Evolutionary conservation across 2,329 filamentous ascomycete genomes (phyloP).

Genomic region (Myriangium duriaei): DNA sequence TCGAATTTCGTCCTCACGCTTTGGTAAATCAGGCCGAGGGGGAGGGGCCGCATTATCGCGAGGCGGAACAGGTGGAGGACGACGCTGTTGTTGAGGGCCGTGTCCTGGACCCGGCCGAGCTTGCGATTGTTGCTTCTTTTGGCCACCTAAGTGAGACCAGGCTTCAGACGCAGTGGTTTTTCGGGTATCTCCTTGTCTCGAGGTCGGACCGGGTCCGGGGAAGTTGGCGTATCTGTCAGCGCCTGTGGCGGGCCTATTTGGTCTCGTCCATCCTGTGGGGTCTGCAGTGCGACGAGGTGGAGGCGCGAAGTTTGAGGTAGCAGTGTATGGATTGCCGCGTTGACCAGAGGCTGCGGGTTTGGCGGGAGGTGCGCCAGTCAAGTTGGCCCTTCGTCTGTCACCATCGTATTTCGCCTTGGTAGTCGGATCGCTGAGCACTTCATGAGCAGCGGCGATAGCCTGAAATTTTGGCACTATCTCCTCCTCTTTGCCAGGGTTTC

Average conservation of each 20-base stretch:
- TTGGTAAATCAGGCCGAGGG: constrained; percentile 19
- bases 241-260: constrained; percentile 20
- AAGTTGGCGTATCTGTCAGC: constrained; percentile 36
- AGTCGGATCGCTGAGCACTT: constrained; percentile 54
- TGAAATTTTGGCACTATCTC: constrained; percentile 76
- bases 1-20: constrained; percentile 24
- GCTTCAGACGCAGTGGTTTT: constrained; percentile 34
- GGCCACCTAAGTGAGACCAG: constrained; percentile 38
- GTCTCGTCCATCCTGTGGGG: constrained; percentile 21
- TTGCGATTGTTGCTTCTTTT: constrained; percentile 20
- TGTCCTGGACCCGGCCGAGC: constrained; percentile 13
- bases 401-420: constrained; percentile 49
- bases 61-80: constrained; percentile 11
- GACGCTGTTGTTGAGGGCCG: constrained; percentile 15
- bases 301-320: constrained; percentile 27
- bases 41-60: constrained; percentile 2
- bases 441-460: constrained; percentile 73
- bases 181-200: constrained; percentile 26
- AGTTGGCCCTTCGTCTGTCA: constrained; percentile 42
- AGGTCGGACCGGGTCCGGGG: constrained; percentile 17
- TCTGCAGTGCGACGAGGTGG: constrained; percentile 28
- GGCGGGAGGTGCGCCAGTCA: constrained; percentile 16
- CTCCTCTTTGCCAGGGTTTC: constrained; percentile 69
- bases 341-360: constrained; percentile 10
- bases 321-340: constrained; percentile 25